phyloP scores from a whole-genome alignment of 2,329 filamentous ascomycete genomes.

The Aphanoascus verrucosus region DNA sequence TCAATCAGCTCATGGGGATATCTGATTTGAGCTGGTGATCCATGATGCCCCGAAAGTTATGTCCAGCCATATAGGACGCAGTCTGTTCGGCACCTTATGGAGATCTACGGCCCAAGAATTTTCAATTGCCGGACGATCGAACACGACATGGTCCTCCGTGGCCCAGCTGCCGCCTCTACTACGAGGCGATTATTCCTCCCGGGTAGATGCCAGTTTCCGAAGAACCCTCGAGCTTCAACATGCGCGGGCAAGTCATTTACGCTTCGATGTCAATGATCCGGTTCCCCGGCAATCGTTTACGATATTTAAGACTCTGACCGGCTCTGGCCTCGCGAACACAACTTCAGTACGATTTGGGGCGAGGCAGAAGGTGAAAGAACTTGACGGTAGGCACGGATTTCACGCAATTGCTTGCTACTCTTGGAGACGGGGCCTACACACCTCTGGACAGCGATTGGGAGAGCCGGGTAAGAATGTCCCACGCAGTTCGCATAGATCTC shows the following conservation, averaged over 20 bases:
- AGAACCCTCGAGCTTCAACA: slow-evolving; percentile 12
- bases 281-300: slow-evolving; percentile 39
- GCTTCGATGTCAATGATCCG: slow-evolving; percentile 47
- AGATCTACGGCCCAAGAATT: slow-evolving; percentile 19
- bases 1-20: not conserved
- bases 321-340: slow-evolving; percentile 27
- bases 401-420: slow-evolving; percentile 17
- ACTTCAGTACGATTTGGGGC: slow-evolving; percentile 24
- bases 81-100: slow-evolving; percentile 29
- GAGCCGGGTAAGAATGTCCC: not conserved
- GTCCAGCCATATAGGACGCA: slow-evolving; percentile 38
- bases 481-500: not conserved
- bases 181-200: not conserved
- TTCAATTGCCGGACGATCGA: slow-evolving; percentile 14
- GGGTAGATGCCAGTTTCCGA: not conserved
- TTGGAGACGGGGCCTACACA: slow-evolving; percentile 27
- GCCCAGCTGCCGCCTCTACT: slow-evolving; percentile 18
- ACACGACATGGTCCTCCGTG: slow-evolving; percentile 11
- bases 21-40: slow-evolving; percentile 15
- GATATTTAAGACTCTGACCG: slow-evolving; percentile 23
- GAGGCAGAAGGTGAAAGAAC: slow-evolving; percentile 18
- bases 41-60: slow-evolving; percentile 39
- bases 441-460: slow-evolving; percentile 15
- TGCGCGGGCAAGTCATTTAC: slow-evolving; percentile 37
- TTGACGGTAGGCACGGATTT: slow-evolving; percentile 17